Evolutionary conservation across 202 grass and related monocot species (phyloP).

Genomic region (Carex arenaria): DNA sequence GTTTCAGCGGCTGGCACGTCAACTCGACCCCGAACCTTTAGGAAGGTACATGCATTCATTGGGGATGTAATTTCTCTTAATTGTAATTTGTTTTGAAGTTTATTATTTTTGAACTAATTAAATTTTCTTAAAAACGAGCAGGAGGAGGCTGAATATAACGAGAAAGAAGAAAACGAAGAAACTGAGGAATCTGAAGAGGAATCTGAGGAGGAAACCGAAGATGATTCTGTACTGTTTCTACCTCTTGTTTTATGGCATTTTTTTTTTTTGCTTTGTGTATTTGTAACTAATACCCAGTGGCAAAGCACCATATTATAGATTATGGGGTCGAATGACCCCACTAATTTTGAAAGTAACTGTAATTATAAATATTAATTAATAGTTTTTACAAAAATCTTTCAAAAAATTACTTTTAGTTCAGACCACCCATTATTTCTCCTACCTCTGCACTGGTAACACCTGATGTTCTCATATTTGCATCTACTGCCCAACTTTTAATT

Average conservation of each 20-base stretch:
- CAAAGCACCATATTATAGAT: neutral
- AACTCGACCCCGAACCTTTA: slow-evolving; percentile 76
- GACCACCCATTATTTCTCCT: neutral
- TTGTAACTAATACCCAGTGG: neutral
- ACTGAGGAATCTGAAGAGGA: slow-evolving; percentile 71
- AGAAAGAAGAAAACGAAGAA: slow-evolving; percentile 61
- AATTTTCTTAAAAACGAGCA: slow-evolving; percentile 30
- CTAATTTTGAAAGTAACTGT: neutral
- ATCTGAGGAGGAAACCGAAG: slow-evolving; percentile 55
- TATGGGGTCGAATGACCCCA: neutral
- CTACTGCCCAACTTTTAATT: neutral
- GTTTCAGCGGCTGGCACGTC: slow-evolving; percentile 84
- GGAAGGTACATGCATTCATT: slow-evolving; percentile 44
- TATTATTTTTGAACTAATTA: slow-evolving; percentile 30
- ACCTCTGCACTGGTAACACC: neutral
- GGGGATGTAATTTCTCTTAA: neutral
- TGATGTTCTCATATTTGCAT: neutral
- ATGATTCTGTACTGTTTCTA: neutral
- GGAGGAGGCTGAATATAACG: slow-evolving; percentile 56
- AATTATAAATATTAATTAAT: neutral
- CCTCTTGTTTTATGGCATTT: neutral
- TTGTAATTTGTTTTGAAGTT: neutral
- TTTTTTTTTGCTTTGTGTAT: neutral
- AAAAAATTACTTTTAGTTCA: neutral
- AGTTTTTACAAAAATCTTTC: neutral